phyloP scores from a whole-genome alignment of 805 yeast genomes.

The Wickerhamomyces ciferrii region DNA sequence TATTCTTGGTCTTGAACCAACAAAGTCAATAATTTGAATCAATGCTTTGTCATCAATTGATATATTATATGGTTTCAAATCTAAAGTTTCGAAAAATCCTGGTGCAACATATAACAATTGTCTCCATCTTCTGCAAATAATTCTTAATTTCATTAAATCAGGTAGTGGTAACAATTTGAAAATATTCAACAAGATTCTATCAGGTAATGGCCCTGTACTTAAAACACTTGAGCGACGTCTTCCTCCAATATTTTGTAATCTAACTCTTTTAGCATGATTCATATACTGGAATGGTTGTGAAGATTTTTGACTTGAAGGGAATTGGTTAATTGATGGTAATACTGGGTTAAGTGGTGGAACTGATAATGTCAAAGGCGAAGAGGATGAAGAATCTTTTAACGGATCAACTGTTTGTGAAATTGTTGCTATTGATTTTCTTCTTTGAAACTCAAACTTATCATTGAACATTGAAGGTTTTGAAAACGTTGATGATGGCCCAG shows the following conservation, averaged over 20 bases:
- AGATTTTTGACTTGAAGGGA: conserved; percentile 20
- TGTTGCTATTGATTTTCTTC: conserved; percentile 11
- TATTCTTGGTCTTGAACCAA: conserved; percentile 57
- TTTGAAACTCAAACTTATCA: background rate
- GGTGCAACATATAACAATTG: conserved; percentile 56
- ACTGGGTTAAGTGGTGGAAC: conserved; percentile 38
- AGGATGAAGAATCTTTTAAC: conserved; percentile 5
- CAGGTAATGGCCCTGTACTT: conserved; percentile 56
- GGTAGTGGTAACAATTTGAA: conserved; percentile 51
- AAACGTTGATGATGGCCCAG: background rate
- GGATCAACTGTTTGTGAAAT: conserved; percentile 5
- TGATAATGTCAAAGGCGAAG: conserved; percentile 15
- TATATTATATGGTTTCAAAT: conserved; percentile 59
- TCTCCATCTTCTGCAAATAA: conserved; percentile 64
- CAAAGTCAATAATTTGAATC: conserved; percentile 58
- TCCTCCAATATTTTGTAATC: conserved; percentile 39
- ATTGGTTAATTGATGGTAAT: conserved; percentile 27
- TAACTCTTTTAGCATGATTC: conserved; percentile 47
- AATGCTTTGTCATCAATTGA: conserved; percentile 53
- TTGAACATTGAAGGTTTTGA: background rate
- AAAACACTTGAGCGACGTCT: conserved; percentile 54
- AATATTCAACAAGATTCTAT: conserved; percentile 46
- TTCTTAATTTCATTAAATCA: conserved; percentile 52
- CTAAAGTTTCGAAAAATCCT: conserved; percentile 44
- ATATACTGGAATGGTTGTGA: conserved; percentile 43